Conservation (phyloP, 73 alveolate genomes). For the Uronychia setigera region DNA sequence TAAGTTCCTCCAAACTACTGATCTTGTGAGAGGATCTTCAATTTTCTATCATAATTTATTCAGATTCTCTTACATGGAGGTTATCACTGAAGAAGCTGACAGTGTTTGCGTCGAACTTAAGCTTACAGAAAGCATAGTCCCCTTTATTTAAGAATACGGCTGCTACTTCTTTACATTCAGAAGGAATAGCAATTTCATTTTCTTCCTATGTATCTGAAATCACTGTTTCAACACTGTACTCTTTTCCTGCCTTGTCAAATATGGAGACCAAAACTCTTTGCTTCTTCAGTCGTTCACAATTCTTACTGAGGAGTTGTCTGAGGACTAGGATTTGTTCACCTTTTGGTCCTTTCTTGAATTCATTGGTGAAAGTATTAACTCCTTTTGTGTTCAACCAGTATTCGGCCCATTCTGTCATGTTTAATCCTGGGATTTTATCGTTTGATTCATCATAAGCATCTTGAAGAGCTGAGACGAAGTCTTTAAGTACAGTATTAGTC, state of each 20-base stretch:
- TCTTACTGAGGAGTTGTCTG: constrained; percentile 6
- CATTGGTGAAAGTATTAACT: constrained; percentile 14
- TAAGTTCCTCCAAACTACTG: constrained; percentile 28
- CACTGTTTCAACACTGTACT: neutral
- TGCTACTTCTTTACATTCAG: neutral
- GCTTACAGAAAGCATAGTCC: constrained; percentile 50
- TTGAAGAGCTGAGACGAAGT: constrained; percentile 31
- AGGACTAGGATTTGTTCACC: constrained; percentile 3
- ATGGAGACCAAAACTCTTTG: constrained; percentile 41
- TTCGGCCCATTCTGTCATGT: constrained; percentile 30
- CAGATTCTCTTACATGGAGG: constrained; percentile 4
- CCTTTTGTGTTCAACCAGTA: constrained; percentile 39
- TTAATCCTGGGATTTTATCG: constrained; percentile 3
- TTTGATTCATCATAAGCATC: constrained; percentile 36
- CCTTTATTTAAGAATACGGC: constrained; percentile 4
- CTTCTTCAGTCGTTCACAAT: constrained; percentile 44
- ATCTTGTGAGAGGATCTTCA: constrained; percentile 25
- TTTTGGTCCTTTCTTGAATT: neutral
- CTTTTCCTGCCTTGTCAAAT: constrained; percentile 6
- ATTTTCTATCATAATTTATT: neutral
- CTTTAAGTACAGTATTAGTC: constrained; percentile 59
- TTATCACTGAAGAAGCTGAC: constrained; percentile 15
- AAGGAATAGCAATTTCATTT: neutral
- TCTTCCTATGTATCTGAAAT: neutral
- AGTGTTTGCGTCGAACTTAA: constrained; percentile 16